Conservation (phyloP, 1,139 yeast genomes). For the Yamadazyma membranifaciens region DNA sequence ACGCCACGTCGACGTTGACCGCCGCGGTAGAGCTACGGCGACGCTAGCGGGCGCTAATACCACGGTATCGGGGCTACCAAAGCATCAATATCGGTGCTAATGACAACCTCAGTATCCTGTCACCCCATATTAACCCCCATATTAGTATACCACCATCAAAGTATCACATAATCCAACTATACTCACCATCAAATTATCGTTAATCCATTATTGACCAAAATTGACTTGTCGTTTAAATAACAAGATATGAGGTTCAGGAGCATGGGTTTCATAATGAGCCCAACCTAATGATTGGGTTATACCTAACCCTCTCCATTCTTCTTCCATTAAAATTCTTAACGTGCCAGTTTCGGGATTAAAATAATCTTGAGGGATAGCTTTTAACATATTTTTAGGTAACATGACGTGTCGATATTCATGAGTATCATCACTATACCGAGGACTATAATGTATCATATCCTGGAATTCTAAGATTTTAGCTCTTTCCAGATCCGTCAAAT, state of each 20-base stretch:
- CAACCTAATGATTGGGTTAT: slow-evolving; percentile 97
- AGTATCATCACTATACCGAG: slow-evolving; percentile 85
- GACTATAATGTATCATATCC: slow-evolving; percentile 92
- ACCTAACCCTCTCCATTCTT: slow-evolving; percentile 98
- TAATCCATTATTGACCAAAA: slow-evolving; percentile 19
- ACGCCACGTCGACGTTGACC: no score
- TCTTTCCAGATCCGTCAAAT: slow-evolving; percentile 78
- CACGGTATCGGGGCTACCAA: no score
- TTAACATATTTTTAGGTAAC: slow-evolving; percentile 93
- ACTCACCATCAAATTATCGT: not conserved
- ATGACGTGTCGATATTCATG: slow-evolving; percentile 91
- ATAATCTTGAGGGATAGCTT: slow-evolving; percentile 93
- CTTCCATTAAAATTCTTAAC: slow-evolving; percentile 83
- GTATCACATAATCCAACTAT: no score
- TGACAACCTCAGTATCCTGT: no score
- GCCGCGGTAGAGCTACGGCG: no score
- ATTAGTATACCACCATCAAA: no score
- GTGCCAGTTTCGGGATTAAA: slow-evolving; percentile 96
- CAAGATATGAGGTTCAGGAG: slow-evolving; percentile 97
- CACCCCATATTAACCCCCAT: no score
- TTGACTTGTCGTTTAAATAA: slow-evolving; percentile 72
- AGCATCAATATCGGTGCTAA: no score
- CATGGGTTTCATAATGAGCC: slow-evolving; percentile 97
- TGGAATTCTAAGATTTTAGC: slow-evolving; percentile 87
- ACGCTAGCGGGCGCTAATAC: no score